Conservation (phyloP, 352 stramenopile species). For the Pythium brassicae region DNA sequence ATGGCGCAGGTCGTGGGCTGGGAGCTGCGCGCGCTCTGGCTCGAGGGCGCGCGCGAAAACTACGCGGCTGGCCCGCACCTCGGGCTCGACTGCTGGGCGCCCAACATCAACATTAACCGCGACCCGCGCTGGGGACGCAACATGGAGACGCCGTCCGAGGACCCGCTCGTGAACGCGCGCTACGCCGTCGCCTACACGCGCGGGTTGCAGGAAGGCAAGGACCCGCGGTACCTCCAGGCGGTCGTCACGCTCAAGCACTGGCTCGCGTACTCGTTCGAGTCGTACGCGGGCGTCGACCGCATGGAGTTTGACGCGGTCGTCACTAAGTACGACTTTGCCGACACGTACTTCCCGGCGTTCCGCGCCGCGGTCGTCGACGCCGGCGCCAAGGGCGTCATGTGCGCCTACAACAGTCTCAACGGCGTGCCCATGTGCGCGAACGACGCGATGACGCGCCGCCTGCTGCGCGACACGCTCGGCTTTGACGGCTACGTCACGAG, state of each 20-base stretch:
- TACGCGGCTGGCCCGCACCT: constrained; percentile 54
- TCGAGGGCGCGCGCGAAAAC: constrained; percentile 72
- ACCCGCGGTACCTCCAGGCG: constrained; percentile 65
- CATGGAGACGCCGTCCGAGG: constrained; percentile 92
- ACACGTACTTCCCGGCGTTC: constrained; percentile 91
- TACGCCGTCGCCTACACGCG: constrained; percentile 90
- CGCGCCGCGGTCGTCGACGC: constrained; percentile 75
- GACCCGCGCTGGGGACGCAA: constrained; percentile 93
- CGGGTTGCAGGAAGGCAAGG: constrained; percentile 80
- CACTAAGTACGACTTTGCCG: constrained; percentile 86
- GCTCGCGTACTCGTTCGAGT: constrained; percentile 88
- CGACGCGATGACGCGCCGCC: constrained; percentile 46
- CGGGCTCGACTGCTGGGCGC: constrained; percentile 91
- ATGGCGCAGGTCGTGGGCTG: constrained; percentile 88
- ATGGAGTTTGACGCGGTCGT: constrained; percentile 90
- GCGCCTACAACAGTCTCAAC: constrained; percentile 96
- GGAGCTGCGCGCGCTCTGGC: constrained; percentile 75
- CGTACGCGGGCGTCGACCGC: constrained; percentile 65
- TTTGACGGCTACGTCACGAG: constrained; percentile 96
- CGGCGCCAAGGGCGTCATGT: constrained; percentile 91
- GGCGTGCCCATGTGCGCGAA: constrained; percentile 92
- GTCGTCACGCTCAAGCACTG: constrained; percentile 95
- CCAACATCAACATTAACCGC: constrained; percentile 95
- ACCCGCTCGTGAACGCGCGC: constrained; percentile 88
- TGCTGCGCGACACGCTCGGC: constrained; percentile 70